A percentile compares a stretch with the other conserved stretches of the same genome.
Evolutionary conservation across 805 yeast species (phyloP).

Genomic region (Spathaspora gorwiae): DNA sequence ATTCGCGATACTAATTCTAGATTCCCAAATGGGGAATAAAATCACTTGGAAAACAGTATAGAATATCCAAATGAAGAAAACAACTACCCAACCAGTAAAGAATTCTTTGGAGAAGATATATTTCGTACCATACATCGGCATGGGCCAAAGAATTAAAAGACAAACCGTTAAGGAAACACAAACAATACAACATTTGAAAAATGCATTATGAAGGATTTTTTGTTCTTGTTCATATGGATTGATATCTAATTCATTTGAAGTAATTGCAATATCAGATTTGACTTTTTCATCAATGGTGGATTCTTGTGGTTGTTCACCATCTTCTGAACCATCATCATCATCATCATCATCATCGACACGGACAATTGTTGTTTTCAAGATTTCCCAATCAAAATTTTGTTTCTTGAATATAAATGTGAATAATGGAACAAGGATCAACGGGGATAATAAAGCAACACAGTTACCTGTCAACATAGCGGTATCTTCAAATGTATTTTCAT

Average conservation of each 20-base stretch:
- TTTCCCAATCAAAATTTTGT: conserved; percentile 70
- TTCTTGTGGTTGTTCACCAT: conserved; percentile 50
- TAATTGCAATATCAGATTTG: conserved; percentile 33
- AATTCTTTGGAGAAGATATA: conserved; percentile 71
- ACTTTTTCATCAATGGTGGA: conserved; percentile 21
- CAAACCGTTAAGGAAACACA: conserved; percentile 60
- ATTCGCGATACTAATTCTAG: conserved; percentile 59
- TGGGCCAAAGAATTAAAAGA: conserved; percentile 78
- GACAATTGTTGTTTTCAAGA: conserved; percentile 49
- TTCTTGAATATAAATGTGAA: conserved; percentile 62
- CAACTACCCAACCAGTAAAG: conserved; percentile 88
- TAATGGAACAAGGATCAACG: conserved; percentile 60
- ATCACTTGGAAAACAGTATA: conserved; percentile 59
- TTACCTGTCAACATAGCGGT: conserved; percentile 89
- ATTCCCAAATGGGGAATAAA: conserved; percentile 69
- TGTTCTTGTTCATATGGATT: conserved; percentile 43
- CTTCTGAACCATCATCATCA: conserved; percentile 70
- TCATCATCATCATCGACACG: conserved; percentile 72
- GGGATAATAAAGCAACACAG: conserved; percentile 74
- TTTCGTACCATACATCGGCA: conserved; percentile 86
- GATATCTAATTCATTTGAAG: conserved; percentile 27
- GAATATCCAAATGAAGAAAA: conserved; percentile 79
- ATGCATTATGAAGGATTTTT: conserved; percentile 47
- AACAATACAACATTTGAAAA: conserved; percentile 56
- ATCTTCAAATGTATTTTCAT: conserved; percentile 65